Base-by-base conservation (phyloP, 768 basidiomycete genomes). In the Amanita molliuscula region DNA sequence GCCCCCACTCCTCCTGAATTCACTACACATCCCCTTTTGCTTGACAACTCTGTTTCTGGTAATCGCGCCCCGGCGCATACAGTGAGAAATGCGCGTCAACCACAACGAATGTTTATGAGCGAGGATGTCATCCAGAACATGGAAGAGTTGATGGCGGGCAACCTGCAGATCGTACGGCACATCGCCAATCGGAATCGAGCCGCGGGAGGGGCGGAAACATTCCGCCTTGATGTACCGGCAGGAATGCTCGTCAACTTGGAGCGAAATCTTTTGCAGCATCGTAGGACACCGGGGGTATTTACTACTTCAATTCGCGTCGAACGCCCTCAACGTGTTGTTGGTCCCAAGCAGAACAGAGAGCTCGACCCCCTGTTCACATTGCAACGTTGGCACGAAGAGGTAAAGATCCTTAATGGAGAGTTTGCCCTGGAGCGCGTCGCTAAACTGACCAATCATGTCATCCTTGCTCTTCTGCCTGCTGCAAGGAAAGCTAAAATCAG, bases 301-400 rank as follows among this genome's bases (percentile, higher is more conserved):
- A 66, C 79, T 4, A 72, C 79, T 18, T 71, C 80, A n/a, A 72
- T 81, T 20, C 77, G 84, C 34, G 71, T 83, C 21, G 88, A 88
- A 58, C 70, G 81, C 47, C 73, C 67, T 31, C 55, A 72, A 49
- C 58, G 76, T 56, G 53, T 65, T 6, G 59, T 62, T 34, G 62
- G 62, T 26, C 61, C 65, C 42, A 67, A 66, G 52, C 78, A 81
- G 53, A 74, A 67, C 35, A 80, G 79, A 33, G 81, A 81, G 40
- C 82, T 91, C 44, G 82, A 87, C 28, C 90, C 92, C 1, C 67
- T 89, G 48, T 72, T 87, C 8, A 95, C 93, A 1, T 61, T 83
- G 26, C 87, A 90, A 58, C 78, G 94, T 51, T 97, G 94, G 94
- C 69, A 77, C 1, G 92, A 95, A 61, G 93, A 95, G 63, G 81